phyloP scores from a whole-genome alignment of 2,329 filamentous ascomycete genomes.

The Metarhizium anisopliae region DNA sequence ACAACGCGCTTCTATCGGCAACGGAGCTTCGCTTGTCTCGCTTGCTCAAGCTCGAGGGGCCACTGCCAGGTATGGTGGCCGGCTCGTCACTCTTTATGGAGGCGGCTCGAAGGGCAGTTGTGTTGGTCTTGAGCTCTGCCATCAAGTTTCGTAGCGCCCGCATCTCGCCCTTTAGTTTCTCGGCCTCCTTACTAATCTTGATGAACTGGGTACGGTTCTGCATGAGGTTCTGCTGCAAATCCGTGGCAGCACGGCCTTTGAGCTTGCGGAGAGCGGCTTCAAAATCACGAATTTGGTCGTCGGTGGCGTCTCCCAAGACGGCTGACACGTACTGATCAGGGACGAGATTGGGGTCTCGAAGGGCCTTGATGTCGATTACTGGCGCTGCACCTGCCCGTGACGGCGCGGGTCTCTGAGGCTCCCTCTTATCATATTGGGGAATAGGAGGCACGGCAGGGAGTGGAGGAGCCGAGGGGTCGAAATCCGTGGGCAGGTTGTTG shows the following conservation, averaged over 20 bases:
- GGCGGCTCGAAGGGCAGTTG: conserved; percentile 52
- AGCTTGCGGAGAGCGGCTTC: conserved; percentile 67
- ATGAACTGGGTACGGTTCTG: conserved; percentile 98
- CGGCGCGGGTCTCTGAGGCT: conserved; percentile 43
- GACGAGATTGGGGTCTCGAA: conserved; percentile 70
- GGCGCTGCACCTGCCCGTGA: conserved; percentile 48
- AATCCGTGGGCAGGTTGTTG: conserved; percentile 64
- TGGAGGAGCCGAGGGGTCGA: conserved; percentile 58
- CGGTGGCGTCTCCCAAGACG: conserved; percentile 74
- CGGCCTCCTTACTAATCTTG: conserved; percentile 97
- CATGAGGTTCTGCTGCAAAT: conserved; percentile 91
- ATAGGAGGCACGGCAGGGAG: conserved; percentile 58
- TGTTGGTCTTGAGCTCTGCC: conserved; percentile 80
- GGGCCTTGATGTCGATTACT: conserved; percentile 63
- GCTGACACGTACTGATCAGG: conserved; percentile 71
- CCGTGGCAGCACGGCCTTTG: conserved; percentile 68
- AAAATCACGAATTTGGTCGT: conserved; percentile 77
- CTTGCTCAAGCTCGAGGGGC: conserved; percentile 50
- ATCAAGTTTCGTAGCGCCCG: conserved; percentile 80
- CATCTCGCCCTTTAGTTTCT: conserved; percentile 97
- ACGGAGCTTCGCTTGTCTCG: conserved; percentile 86
- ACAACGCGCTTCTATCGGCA: conserved; percentile 55
- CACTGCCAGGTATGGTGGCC: conserved; percentile 39
- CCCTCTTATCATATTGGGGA: conserved; percentile 47
- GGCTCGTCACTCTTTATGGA: conserved; percentile 43